phyloP scores from a whole-genome alignment of 2,329 filamentous ascomycete genomes.

The Aspergillus ustus region DNA sequence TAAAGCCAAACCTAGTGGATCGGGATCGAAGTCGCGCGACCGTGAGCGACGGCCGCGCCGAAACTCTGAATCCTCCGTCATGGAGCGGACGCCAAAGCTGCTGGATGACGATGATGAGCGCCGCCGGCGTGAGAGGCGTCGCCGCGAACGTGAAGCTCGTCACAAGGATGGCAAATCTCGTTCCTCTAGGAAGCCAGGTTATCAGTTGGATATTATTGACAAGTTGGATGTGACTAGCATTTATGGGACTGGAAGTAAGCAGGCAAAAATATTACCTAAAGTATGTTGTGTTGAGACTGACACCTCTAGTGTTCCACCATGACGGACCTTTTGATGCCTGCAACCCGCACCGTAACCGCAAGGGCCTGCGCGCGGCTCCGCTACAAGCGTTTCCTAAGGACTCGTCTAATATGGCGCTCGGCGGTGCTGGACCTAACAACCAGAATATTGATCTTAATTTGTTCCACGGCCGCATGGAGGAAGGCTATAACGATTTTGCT shows the following conservation, averaged over 20 bases:
- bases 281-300: background rate
- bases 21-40: conserved; percentile 34
- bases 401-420: conserved; percentile 88
- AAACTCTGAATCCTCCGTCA: conserved; percentile 67
- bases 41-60: conserved; percentile 55
- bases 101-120: conserved; percentile 55
- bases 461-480: conserved; percentile 85
- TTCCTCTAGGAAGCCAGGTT: conserved; percentile 45
- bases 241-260: conserved; percentile 86
- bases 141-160: conserved; percentile 56
- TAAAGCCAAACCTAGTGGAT: conserved; percentile 28
- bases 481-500: conserved; percentile 83
- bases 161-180: conserved; percentile 44
- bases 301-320: conserved; percentile 81
- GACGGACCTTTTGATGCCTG: conserved; percentile 97
- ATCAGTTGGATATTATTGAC: conserved; percentile 83
- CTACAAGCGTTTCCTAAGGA: conserved; percentile 96
- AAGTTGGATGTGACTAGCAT: conserved; percentile 96
- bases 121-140: conserved; percentile 53
- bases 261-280: conserved; percentile 7
- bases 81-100: conserved; percentile 55
- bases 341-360: conserved; percentile 90
- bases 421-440: conserved; percentile 84
- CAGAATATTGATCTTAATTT: conserved; percentile 78
- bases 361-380: conserved; percentile 79